Conservation (phyloP, 1,284 basidiomycete species). For the Ustilago cynodontis region DNA sequence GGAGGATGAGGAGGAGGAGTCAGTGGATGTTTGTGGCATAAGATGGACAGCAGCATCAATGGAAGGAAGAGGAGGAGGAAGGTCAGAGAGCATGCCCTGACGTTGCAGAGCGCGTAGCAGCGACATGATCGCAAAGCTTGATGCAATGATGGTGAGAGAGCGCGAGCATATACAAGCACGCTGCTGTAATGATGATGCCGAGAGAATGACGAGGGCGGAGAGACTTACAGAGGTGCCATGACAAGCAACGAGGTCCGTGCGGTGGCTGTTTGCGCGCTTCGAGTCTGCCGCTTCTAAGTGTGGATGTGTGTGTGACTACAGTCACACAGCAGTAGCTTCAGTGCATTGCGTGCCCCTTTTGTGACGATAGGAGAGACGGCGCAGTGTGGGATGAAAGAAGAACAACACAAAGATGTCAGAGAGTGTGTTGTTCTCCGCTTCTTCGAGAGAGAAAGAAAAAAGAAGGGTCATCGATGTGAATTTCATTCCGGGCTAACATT, state of each 20-base stretch:
- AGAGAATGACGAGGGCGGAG: not conserved
- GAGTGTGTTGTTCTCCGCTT: conserved; percentile 14
- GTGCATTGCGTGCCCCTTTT: not conserved
- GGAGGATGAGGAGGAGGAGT: conserved; percentile 1
- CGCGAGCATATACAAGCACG: too few species aligned
- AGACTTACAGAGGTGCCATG: conserved; percentile 48
- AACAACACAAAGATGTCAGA: not conserved
- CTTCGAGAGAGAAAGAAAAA: not conserved
- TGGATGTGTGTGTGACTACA: conserved; percentile 1
- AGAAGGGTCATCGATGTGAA: not conserved
- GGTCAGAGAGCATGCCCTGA: conserved; percentile 31
- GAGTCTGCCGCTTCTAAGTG: not conserved
- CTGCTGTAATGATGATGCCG: not conserved
- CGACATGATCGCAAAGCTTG: conserved; percentile 14
- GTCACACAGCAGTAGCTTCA: conserved; percentile 1
- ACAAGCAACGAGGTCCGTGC: conserved; percentile 25
- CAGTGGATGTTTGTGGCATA: conserved; percentile 12
- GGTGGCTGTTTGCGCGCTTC: not conserved
- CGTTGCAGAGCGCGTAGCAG: conserved; percentile 40
- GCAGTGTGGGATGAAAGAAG: conserved; percentile 1
- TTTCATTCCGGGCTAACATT: conserved; percentile 1
- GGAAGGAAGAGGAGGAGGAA: conserved; percentile 22
- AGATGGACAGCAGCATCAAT: conserved; percentile 10
- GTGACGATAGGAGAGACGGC: not conserved
- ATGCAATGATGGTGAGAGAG: not conserved